Percentiles rank a stretch among this genome's conserved stretches.
These are phyloP conservation scores for Erythrophleum ivorense DNA, from an alignment of 331 rosid genomes.

Conservation along the genomic window DNA sequence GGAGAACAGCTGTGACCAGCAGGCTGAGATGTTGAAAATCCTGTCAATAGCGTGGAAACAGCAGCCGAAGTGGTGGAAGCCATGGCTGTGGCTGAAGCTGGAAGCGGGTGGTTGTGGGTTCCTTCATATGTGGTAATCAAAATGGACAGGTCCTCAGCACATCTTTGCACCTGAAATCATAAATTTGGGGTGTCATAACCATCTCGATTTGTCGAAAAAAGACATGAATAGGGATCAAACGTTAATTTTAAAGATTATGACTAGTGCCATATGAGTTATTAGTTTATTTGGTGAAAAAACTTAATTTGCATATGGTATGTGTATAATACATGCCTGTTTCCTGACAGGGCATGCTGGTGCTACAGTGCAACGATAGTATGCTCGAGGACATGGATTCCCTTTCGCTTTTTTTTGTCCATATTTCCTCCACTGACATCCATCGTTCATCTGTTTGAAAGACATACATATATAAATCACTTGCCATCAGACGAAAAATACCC, in stretches of 20 bases:
- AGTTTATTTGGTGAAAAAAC: neutral
- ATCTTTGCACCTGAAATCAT: conserved; percentile 75
- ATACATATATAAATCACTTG: neutral
- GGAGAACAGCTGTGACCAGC: conserved; percentile 1
- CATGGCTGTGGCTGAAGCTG: conserved; percentile 84
- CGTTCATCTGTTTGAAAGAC: conserved; percentile 65
- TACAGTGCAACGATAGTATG: conserved; percentile 91
- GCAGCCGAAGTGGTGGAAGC: conserved; percentile 97
- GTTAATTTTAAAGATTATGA: no score
- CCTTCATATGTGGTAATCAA: conserved; percentile 92
- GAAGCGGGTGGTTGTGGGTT: conserved; percentile 83
- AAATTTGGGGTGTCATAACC: no score
- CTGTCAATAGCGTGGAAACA: conserved; percentile 75
- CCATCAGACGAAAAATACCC: neutral
- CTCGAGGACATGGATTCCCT: conserved; percentile 94
- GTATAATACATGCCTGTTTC: conserved; percentile 57
- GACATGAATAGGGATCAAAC: no score
- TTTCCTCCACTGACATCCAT: conserved; percentile 96
- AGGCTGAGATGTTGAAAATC: conserved; percentile 50
- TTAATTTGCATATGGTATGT: neutral
- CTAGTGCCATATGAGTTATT: no score
- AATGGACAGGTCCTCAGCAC: conserved; percentile 78
- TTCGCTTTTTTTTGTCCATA: conserved; percentile 91
- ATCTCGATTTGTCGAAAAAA: no score
- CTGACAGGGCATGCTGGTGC: conserved; percentile 84